These are phyloP conservation scores for Aulographum hederae DNA, from an alignment of 2,329 filamentous ascomycete species.

Conservation along the genomic window DNA sequence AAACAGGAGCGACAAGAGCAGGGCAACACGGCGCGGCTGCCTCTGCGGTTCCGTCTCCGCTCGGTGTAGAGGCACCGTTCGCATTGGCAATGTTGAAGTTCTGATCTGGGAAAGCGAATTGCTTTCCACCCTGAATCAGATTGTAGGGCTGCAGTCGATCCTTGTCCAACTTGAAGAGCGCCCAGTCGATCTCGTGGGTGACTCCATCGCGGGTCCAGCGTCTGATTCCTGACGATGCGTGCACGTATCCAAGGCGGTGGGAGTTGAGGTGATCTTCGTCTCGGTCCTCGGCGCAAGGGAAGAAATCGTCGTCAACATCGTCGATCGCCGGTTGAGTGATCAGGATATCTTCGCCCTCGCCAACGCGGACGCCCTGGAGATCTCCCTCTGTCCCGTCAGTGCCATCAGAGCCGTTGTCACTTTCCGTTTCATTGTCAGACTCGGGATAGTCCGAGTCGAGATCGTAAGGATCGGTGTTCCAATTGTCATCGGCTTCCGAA, in stretches of 20 bases:
- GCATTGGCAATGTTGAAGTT: not conserved
- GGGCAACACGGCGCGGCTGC: conserved; percentile 1
- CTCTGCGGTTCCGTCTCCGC: conserved; percentile 1
- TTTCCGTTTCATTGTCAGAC: conserved; percentile 6
- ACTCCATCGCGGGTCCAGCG: conserved; percentile 53
- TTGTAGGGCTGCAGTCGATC: conserved; percentile 57
- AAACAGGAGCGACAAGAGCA: conserved; percentile 16
- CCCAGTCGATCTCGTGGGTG: conserved; percentile 90
- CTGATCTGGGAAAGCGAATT: too few species aligned
- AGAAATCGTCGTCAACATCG: conserved; percentile 69
- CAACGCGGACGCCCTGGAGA: conserved; percentile 57
- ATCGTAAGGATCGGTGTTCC: conserved; percentile 10
- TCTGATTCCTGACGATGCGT: conserved; percentile 78
- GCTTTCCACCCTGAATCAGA: conserved; percentile 37
- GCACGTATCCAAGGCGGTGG: conserved; percentile 64
- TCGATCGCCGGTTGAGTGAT: conserved; percentile 87
- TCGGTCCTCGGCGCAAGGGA: conserved; percentile 55
- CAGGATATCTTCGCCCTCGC: conserved; percentile 57
- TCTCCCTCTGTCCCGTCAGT: conserved; percentile 35
- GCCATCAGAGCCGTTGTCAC: conserved; percentile 9
- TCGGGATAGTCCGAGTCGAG: conserved; percentile 10
- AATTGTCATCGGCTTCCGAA: conserved; percentile 19
- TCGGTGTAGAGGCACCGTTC: not conserved
- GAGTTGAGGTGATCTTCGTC: conserved; percentile 64
- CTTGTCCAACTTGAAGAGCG: conserved; percentile 62